Percentiles rank a stretch among this genome's conserved stretches.
Evolutionary conservation across 2,329 filamentous ascomycete genomes (phyloP).

Genomic region (Cladophialophora carrionii): DNA sequence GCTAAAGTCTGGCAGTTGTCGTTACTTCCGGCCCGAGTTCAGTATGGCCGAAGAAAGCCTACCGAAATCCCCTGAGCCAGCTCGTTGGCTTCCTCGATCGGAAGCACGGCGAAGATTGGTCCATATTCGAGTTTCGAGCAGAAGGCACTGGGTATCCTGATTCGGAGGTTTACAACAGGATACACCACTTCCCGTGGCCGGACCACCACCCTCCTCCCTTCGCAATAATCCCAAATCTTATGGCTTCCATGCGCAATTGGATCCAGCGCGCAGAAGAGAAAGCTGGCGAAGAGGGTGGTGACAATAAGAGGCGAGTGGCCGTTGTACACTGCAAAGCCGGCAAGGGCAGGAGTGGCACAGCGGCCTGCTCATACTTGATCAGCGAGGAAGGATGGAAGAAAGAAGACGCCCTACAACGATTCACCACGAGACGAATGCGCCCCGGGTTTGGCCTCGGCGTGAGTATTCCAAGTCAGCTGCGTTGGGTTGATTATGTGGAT

Average conservation of each 20-base stretch:
- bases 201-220: slow-evolving; percentile 98
- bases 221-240: slow-evolving; percentile 79
- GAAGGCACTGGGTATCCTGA: slow-evolving; percentile 97
- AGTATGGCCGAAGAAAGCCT: slow-evolving; percentile 86
- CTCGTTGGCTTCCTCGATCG: slow-evolving; percentile 85
- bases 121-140: slow-evolving; percentile 96
- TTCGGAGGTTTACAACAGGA: slow-evolving; percentile 78
- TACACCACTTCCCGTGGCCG: slow-evolving; percentile 93
- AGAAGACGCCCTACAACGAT: slow-evolving; percentile 65
- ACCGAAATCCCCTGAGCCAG: slow-evolving; percentile 87
- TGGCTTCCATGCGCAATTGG: slow-evolving; percentile 94
- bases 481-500: slow-evolving; percentile 87
- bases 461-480: slow-evolving; percentile 87
- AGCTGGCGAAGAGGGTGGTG: slow-evolving; percentile 39
- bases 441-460: slow-evolving; percentile 86
- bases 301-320: slow-evolving; percentile 64
- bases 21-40: slow-evolving; percentile 84
- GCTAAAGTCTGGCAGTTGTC: slow-evolving; percentile 52
- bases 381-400: slow-evolving; percentile 75
- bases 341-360: slow-evolving; percentile 88
- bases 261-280: slow-evolving; percentile 59
- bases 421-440: slow-evolving; percentile 85
- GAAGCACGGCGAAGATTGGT: slow-evolving; percentile 82
- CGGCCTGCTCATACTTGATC: slow-evolving; percentile 86
- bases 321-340: slow-evolving; percentile 98